Conservation (phyloP, 768 basidiomycete species). For the Hygrophoropsis aurantiaca region DNA sequence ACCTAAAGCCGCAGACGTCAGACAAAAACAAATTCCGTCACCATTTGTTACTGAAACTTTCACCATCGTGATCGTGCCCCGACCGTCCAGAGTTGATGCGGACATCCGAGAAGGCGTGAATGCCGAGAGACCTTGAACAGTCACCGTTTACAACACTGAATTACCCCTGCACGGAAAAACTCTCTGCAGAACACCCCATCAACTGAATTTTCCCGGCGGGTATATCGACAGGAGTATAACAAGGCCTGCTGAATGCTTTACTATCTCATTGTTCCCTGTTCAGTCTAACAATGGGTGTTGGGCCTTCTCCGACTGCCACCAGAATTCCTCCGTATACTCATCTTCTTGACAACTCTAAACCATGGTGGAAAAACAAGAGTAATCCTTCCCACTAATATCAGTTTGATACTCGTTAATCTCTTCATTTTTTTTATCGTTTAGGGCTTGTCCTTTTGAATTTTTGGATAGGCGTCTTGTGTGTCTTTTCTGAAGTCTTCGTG, state of each 20-base stretch:
- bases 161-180: background rate
- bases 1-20: too few species aligned
- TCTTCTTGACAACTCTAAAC: slow-evolving; percentile 53
- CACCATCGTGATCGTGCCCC: too few species aligned
- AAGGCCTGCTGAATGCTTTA: background rate
- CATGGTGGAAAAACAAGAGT: slow-evolving; percentile 72
- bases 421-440: slow-evolving; percentile 19
- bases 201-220: background rate
- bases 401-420: too few species aligned
- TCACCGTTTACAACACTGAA: too few species aligned
- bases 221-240: background rate
- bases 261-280: background rate
- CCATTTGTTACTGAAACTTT: too few species aligned
- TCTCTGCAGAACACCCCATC: background rate
- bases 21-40: too few species aligned
- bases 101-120: too few species aligned
- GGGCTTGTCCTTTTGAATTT: slow-evolving; percentile 55
- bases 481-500: background rate
- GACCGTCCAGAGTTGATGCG: too few species aligned
- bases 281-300: slow-evolving; percentile 46
- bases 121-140: too few species aligned
- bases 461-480: slow-evolving; percentile 59
- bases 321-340: slow-evolving; percentile 40
- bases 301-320: slow-evolving; percentile 38
- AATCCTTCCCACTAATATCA: slow-evolving; percentile 7